These are phyloP conservation scores for Aspergillus hancockii DNA, from an alignment of 495 filamentous ascomycete species.

Conservation along the genomic window DNA sequence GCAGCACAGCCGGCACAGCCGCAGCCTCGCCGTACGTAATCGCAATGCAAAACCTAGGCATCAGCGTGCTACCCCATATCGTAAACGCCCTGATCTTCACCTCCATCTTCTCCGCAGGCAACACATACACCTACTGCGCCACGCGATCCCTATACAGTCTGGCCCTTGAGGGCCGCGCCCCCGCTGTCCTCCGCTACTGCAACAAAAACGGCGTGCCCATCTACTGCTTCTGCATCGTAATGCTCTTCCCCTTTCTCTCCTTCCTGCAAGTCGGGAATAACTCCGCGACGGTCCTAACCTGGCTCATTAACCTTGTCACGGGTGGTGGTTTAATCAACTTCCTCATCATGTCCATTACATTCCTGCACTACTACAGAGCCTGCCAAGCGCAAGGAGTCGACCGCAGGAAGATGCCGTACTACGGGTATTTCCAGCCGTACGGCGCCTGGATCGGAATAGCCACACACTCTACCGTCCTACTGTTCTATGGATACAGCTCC, in stretches of 20 bases:
- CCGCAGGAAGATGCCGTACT: slow-evolving; percentile 51
- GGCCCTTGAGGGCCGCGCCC: slow-evolving; percentile 65
- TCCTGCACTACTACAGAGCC: slow-evolving; percentile 55
- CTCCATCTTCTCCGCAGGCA: slow-evolving; percentile 79
- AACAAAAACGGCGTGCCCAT: slow-evolving; percentile 50
- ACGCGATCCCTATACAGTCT: slow-evolving; percentile 74
- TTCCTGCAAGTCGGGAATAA: slow-evolving; percentile 33
- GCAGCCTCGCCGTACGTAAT: slow-evolving; percentile 78
- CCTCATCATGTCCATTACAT: slow-evolving; percentile 52
- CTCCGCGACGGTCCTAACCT: slow-evolving; percentile 36
- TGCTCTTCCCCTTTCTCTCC: slow-evolving; percentile 51
- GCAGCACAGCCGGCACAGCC: slow-evolving; percentile 45
- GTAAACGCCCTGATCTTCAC: slow-evolving; percentile 60
- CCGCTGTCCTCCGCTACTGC: slow-evolving; percentile 55
- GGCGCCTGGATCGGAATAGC: slow-evolving; percentile 48
- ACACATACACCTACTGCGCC: slow-evolving; percentile 80
- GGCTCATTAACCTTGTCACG: slow-evolving; percentile 37
- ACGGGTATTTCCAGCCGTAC: slow-evolving; percentile 58
- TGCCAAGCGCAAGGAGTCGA: slow-evolving; percentile 55
- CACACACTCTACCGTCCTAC: slow-evolving; percentile 39
- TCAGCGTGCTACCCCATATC: slow-evolving; percentile 67
- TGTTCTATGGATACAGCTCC: slow-evolving; percentile 49
- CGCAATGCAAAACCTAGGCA: slow-evolving; percentile 71
- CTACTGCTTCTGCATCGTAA: slow-evolving; percentile 47
- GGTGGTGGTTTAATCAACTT: slow-evolving; percentile 52